Percentiles rank a stretch among this genome's conserved stretches.
These are phyloP conservation scores for Coemansia brasiliensis DNA, from an alignment of 192 early-diverging fungal species.

Conservation along the genomic window DNA sequence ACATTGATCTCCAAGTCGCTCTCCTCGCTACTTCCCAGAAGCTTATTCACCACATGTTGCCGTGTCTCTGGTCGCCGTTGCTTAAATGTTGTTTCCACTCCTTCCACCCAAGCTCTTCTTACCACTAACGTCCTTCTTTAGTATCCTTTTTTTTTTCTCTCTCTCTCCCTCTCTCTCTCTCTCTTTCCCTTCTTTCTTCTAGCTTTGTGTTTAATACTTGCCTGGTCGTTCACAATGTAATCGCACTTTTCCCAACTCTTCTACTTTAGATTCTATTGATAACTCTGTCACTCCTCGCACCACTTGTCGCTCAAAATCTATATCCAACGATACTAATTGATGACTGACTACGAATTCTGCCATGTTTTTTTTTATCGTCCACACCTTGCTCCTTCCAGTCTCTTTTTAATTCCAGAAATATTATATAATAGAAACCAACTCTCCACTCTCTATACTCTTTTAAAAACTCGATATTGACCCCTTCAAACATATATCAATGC, in stretches of 20 bases:
- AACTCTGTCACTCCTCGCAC: slow-evolving; percentile 53
- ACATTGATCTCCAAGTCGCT: slow-evolving; percentile 34
- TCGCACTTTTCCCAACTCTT: slow-evolving; percentile 10
- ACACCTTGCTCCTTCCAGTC: too few relatives aligned
- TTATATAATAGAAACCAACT: too few relatives aligned
- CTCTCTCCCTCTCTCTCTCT: background rate
- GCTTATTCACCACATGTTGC: slow-evolving; percentile 19
- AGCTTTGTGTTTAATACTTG: slow-evolving; percentile 15
- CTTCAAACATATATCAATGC: too few relatives aligned
- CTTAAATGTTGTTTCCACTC: slow-evolving; percentile 17
- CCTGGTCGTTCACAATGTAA: slow-evolving; percentile 52
- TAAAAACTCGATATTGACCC: too few relatives aligned
- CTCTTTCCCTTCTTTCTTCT: too few relatives aligned
- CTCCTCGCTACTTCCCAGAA: slow-evolving; percentile 11
- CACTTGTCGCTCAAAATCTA: slow-evolving; percentile 32
- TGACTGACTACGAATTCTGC: slow-evolving; percentile 35
- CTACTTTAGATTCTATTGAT: slow-evolving; percentile 35
- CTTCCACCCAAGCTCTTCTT: slow-evolving; percentile 32
- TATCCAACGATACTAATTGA: slow-evolving; percentile 52
- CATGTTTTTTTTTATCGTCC: slow-evolving; percentile 7
- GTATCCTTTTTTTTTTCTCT: background rate
- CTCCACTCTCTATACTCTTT: too few relatives aligned
- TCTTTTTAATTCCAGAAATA: too few relatives aligned
- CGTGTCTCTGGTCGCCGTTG: slow-evolving; percentile 23
- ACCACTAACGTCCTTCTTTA: slow-evolving; percentile 23